These are phyloP conservation scores for Fusarium sp. DNA, from an alignment of 2,329 filamentous ascomycete genomes.

Conservation along the genomic window DNA sequence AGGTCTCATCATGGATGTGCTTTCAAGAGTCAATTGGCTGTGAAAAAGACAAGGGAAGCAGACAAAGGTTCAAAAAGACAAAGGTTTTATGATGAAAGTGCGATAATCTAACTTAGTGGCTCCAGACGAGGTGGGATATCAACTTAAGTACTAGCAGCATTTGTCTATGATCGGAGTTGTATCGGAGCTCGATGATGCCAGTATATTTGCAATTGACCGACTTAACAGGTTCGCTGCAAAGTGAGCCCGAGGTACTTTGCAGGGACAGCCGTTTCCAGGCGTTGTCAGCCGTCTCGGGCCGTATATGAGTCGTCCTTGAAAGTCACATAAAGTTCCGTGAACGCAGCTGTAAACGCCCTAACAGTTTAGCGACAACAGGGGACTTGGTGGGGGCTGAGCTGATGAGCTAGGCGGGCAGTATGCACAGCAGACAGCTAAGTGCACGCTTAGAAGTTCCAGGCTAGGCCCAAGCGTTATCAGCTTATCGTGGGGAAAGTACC, in stretches of 20 bases:
- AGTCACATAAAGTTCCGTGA: conserved; percentile 35
- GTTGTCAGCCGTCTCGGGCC: conserved; percentile 40
- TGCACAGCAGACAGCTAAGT: neutral
- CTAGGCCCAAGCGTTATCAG: conserved; percentile 24
- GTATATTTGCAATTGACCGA: conserved; percentile 39
- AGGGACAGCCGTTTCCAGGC: conserved; percentile 44
- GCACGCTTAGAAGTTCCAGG: neutral
- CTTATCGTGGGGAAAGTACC: conserved; percentile 27
- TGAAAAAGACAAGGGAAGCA: neutral
- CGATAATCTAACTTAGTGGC: conserved; percentile 1
- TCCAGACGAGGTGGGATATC: conserved; percentile 21
- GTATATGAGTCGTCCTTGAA: conserved; percentile 25
- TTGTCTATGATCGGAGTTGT: conserved; percentile 40
- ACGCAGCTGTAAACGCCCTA: conserved; percentile 18
- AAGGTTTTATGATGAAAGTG: conserved; percentile 6
- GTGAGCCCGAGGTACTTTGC: conserved; percentile 39
- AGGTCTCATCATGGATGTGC: conserved; percentile 47
- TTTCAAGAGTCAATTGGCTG: conserved; percentile 12
- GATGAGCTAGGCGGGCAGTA: neutral
- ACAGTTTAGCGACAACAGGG: conserved; percentile 23
- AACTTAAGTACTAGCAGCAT: conserved; percentile 32
- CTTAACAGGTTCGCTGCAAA: conserved; percentile 29
- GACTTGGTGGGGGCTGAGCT: conserved; percentile 5
- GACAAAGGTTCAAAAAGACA: neutral
- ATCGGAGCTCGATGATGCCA: conserved; percentile 40